These are phyloP conservation scores for Rutidosis leptorrhynchoides DNA, from an alignment of 129 eudicot genomes.

Conservation along the genomic window DNA sequence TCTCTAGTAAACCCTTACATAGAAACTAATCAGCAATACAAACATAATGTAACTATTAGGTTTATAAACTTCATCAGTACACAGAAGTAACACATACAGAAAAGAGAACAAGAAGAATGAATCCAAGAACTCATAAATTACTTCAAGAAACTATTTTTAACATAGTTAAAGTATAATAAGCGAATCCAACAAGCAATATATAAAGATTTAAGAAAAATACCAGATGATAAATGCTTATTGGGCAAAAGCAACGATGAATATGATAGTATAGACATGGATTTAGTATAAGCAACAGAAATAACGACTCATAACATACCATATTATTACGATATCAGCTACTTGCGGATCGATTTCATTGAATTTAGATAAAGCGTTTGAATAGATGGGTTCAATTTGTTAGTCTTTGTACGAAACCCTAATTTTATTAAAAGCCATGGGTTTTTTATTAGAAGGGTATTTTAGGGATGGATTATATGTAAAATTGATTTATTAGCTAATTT, in stretches of 20 bases:
- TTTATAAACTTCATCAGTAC: constrained; percentile 10
- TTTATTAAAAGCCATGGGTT: too few relatives aligned
- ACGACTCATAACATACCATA: too few relatives aligned
- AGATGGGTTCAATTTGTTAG: too few relatives aligned
- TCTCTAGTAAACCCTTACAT: not conserved
- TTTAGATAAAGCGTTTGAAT: too few relatives aligned
- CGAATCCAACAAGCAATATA: not conserved
- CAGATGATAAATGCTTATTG: constrained; percentile 39
- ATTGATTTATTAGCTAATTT: too few relatives aligned
- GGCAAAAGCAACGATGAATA: constrained; percentile 39
- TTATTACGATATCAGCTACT: too few relatives aligned
- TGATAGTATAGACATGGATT: constrained; percentile 43
- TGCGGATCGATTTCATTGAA: too few relatives aligned
- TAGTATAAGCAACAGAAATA: constrained; percentile 2
- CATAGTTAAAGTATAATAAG: not conserved
- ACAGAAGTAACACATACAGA: not conserved
- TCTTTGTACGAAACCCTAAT: too few relatives aligned
- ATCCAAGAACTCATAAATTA: constrained; percentile 2
- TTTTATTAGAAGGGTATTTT: too few relatives aligned
- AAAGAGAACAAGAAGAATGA: not conserved
- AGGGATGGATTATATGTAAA: too few relatives aligned
- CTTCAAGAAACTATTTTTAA: not conserved
- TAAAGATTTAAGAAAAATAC: constrained; percentile 20
- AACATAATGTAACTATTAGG: constrained; percentile 6
- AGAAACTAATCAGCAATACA: not conserved